Evolutionary conservation across 1,284 basidiomycete species (phyloP), one percentile per base, ranked within the genome.

Genomic region (Cryptococcus sp.): DNA sequence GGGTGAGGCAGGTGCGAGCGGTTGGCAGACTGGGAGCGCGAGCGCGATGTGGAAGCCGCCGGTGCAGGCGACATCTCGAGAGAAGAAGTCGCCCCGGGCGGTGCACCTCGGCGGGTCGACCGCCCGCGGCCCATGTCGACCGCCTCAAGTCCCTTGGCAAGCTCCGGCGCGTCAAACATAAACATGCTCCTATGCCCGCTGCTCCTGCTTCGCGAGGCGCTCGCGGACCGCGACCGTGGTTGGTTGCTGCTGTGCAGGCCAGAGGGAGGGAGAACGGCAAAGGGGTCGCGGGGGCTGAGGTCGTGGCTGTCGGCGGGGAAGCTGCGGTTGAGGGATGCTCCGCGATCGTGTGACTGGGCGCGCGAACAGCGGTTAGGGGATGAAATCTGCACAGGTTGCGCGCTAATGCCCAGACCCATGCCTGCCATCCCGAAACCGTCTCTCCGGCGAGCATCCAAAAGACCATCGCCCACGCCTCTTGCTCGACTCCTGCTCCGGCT

Each of bases 401-500:
- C 35, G 37, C 21, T 47, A 9, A 9, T 33, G 28, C 28, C 28
- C 28, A 33, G 28, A 9, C 28, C 28, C 28, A 33, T 33, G 28
- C 28, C 28, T 9, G 28, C 28, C 28, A 33, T 33, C 28, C 28
- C 28, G 28, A 33, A 33, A 3, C 49, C 49, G 36, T 59, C 50
- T 40, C 59, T 47, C 33, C 52, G 23, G 1, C 28, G 24, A 3
- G 47, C 18, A 18, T 56, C 56, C 23, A 53, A n/a, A 9, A 50
- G 36, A 9, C 53, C 51, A 6, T 50, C 53, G 11, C 45, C 48
- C 11, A 42, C 13, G 16, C 53, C 53, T 15, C 57, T 44, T 1
- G 59, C 62, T 23, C 67, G 56, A 4, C 61, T 63, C 24, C 71
- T 45, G 38, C 62, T 69, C 28, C 71, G 54, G 13, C 57, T 65